Evolutionary conservation across 768 basidiomycete genomes (phyloP).

Genomic region (Porphyrellus cyaneotinctus): DNA sequence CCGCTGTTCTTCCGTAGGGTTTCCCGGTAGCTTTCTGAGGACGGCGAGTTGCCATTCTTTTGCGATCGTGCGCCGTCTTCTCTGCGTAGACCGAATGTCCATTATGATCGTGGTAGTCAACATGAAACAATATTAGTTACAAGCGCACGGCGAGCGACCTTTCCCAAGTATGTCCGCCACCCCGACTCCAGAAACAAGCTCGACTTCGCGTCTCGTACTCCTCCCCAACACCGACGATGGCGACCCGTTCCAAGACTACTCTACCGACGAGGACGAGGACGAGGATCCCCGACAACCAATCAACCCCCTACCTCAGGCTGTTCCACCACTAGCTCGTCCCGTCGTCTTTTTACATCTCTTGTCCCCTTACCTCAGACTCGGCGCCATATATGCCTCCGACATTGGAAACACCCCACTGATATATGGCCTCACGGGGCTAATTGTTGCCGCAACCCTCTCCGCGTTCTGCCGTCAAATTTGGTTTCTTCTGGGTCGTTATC

Average conservation of each 20-base stretch:
- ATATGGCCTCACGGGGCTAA: constrained; percentile 45
- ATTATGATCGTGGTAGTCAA: constrained; percentile 3
- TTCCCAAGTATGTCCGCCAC: too few species aligned
- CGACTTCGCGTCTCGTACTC: constrained; percentile 58
- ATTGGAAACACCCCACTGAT: constrained; percentile 42
- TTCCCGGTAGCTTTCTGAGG: constrained; percentile 25
- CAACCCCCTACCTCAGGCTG: constrained; percentile 4
- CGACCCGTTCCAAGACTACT: constrained; percentile 30
- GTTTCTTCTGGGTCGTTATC: constrained; percentile 74
- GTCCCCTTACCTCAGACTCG: constrained; percentile 65
- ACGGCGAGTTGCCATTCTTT: constrained; percentile 29
- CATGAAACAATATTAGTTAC: constrained; percentile 11
- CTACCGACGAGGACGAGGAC: constrained; percentile 34
- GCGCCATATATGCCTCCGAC: constrained; percentile 59
- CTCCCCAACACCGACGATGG: constrained; percentile 51
- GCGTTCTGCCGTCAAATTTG: constrained; percentile 64
- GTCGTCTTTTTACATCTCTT: constrained; percentile 67
- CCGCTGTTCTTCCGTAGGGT: constrained; percentile 23
- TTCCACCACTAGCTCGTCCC: constrained; percentile 53
- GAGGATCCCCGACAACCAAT: constrained; percentile 3
- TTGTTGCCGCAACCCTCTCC: constrained; percentile 54
- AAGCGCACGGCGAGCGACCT: too few species aligned
- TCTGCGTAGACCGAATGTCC: background rate
- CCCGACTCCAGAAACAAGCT: constrained; percentile 4
- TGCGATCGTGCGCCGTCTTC: constrained; percentile 17